Conservation (phyloP, 179 eudicot species). For the Silene noctiflora region DNA sequence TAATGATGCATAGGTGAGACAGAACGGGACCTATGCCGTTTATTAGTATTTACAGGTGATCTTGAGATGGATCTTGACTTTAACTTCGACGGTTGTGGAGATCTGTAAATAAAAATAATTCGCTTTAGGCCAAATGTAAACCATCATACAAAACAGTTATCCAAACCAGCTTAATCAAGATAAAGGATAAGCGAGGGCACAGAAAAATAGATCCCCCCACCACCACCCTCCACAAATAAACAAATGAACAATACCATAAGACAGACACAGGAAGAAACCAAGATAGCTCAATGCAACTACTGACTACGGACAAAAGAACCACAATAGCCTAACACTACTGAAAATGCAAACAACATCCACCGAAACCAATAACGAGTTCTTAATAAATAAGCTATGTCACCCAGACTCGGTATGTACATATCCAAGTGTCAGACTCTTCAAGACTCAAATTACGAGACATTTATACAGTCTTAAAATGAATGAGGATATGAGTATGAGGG, state of each 20-base stretch:
- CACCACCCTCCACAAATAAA: not conserved
- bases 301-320: not conserved
- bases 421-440: too few species aligned
- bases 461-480: too few species aligned
- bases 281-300: not conserved
- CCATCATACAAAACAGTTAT: not conserved
- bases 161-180: not conserved
- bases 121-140: not conserved
- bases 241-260: not conserved
- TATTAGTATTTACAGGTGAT: slow-evolving; percentile 58
- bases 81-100: slow-evolving; percentile 56
- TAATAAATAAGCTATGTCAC: not conserved
- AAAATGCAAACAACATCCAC: not conserved
- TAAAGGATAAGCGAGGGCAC: not conserved
- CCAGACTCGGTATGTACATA: too few species aligned
- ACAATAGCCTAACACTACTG: not conserved
- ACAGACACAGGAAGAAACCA: not conserved
- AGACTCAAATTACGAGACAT: too few species aligned
- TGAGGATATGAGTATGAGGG: too few species aligned
- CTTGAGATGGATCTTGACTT: slow-evolving; percentile 63
- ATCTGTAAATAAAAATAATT: slow-evolving; percentile 40
- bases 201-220: too few species aligned
- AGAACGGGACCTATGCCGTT: slow-evolving; percentile 70
- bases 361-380: not conserved
- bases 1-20: slow-evolving; percentile 61